phyloP scores from a whole-genome alignment of 345 rosid genomes.

The Kernera saxatilis region DNA sequence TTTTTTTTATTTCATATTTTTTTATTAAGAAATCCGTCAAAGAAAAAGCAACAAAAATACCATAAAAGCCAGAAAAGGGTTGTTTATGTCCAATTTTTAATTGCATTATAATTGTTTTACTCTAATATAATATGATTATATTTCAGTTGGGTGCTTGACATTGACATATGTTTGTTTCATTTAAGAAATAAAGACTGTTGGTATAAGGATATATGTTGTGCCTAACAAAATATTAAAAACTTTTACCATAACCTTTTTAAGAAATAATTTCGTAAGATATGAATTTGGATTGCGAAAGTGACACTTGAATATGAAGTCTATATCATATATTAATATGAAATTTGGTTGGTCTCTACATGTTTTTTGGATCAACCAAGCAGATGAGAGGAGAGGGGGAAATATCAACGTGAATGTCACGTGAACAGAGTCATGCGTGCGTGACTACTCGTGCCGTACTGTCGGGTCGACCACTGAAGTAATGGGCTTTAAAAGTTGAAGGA shows the following conservation, averaged over 20 bases:
- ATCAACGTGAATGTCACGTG: conserved; percentile 31
- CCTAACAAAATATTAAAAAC: background rate
- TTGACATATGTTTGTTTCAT: conserved; percentile 1
- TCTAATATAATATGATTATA: background rate
- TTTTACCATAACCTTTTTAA: background rate
- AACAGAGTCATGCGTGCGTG: conserved; percentile 28
- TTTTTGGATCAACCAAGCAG: conserved; percentile 7
- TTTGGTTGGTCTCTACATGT: conserved; percentile 17
- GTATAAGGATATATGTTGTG: background rate
- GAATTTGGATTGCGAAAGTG: conserved; percentile 8
- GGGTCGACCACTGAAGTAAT: conserved; percentile 35
- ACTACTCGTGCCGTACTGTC: conserved; percentile 34
- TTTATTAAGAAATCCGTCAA: no score
- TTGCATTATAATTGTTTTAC: background rate
- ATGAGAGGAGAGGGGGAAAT: conserved; percentile 13
- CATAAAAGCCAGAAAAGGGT: background rate
- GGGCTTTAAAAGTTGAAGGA: conserved; percentile 23
- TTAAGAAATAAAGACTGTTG: background rate
- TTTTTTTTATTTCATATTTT: no score
- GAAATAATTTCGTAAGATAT: conserved; percentile 6
- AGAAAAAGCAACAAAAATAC: background rate
- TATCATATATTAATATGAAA: conserved; percentile 3
- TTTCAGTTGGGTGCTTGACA: background rate
- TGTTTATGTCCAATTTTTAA: background rate
- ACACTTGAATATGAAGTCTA: conserved; percentile 10